Base-by-base conservation (phyloP, 495 filamentous ascomycete genomes). In the Immersiella caudata region DNA sequence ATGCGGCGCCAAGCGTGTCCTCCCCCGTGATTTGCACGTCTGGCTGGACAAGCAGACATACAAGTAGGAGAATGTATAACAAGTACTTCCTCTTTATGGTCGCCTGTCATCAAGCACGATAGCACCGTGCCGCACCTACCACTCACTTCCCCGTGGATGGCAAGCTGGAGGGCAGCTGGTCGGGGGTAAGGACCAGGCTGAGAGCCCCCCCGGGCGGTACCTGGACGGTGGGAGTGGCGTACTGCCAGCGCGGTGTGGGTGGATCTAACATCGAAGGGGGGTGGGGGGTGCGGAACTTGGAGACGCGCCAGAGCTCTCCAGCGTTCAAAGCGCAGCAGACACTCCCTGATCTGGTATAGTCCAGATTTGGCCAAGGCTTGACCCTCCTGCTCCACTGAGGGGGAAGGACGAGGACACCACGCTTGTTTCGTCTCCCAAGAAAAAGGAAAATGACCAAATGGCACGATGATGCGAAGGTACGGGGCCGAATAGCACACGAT, bases 171-270 rank as follows among this genome's bases (percentile, higher is more conserved):
- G 9, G 33, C 63, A 59, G 64, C 22, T 49, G 27, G 29, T 24
- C 55, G 52, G 55, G 29, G 64, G 46, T 16, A 22, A n/a, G 26
- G 59, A 54, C 60, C 65, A 60, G 68, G 68, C 65, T 67, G 68
- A 68, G 61, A 33, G 56, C n/a, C 64, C 18, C 56, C 46, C 46
- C 26, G 22, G 61, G 65, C 68, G 68, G 68, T 68, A 67, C 72
- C 62, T 70, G 70, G 66, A 50, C 66, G 69, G 52, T 73, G 55
- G 68, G 60, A 73, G 67, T 70, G 66, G 71, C 71, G 66, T 68
- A 50, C 56, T 66, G 50, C 56, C 26, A 25, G 52, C 26, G 61
- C 54, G 20, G 65, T 12, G 27, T 46, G 24, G n/a, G 61, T 68
- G 46, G 60, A 21, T 68, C 67, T 60, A 54, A 40, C 14, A 57